Evolutionary conservation across 495 filamentous ascomycete species (phyloP), one percentile per base, ranked within the genome.

Genomic region (Hyphodiscus hymeniophilus): DNA sequence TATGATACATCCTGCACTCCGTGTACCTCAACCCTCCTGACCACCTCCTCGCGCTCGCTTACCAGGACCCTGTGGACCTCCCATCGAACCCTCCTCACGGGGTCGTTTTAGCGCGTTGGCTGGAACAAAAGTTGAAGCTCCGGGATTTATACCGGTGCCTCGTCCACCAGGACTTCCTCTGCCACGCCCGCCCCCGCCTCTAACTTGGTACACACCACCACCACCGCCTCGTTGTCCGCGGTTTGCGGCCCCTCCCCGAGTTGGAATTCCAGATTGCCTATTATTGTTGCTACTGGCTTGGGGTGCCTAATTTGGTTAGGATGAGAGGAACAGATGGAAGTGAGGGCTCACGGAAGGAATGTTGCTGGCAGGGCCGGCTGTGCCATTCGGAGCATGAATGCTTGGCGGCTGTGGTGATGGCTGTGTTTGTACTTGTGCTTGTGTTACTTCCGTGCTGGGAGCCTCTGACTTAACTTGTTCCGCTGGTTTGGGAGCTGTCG

Each of bases 11-110:
- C 12, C 34, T 7, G 7, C 39, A 16, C 42, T 23, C 36, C 24
- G 24, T 20, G 32, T 24, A 36, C 24, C 28, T 35, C 47, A 46
- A 18, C 40, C 45, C n/a, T 45, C 45, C 32, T 45, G 57, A 32
- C 72, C 71, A 24, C 71, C 73, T 15, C 74, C 74, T 54, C 76
- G 60, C 52, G 74, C 70, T 51, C 75, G 66, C 62, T 78, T 77
- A 45, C 61, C 65, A 48, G 51, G 64, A 11, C 52, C 68, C 12
- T 56, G 62, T 8, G 54, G 33, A 15, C 43, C 53, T 16, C 67
- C 72, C 20, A 72, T 73, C 17, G 72, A 64, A 7, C 74, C 77
- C 28, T 85, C 82, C 17, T 83, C 80, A 17, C 82, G 67, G 16
- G 75, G 66, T 24, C 81, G 67, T 63, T 87, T 87, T 44, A 76